Percentiles rank a stretch among this genome's conserved stretches.
Evolutionary conservation across 1,284 basidiomycete genomes (phyloP).

Genomic region (Cryptococcus sp.): DNA sequence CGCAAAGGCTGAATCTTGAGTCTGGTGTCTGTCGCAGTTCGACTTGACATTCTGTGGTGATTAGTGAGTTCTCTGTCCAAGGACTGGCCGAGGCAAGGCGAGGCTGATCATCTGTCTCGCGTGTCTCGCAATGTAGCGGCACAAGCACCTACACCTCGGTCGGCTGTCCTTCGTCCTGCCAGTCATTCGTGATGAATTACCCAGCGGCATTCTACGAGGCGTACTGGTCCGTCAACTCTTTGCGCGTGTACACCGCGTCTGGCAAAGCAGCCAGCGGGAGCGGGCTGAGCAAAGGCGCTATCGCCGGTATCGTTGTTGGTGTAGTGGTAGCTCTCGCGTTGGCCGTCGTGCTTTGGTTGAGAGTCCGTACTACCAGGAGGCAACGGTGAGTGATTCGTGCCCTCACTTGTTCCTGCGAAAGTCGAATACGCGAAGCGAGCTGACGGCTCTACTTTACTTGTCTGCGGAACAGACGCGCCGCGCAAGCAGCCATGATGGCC

Average conservation of each 20-base stretch:
- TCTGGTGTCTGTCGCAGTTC: conserved; percentile 18
- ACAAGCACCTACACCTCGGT: conserved; percentile 32
- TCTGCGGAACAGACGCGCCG: background rate
- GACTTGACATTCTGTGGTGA: conserved; percentile 51
- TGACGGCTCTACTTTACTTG: no score
- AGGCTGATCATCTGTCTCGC: background rate
- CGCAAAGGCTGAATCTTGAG: no score
- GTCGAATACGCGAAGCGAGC: no score
- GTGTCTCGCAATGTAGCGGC: conserved; percentile 16
- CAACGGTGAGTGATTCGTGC: conserved; percentile 7
- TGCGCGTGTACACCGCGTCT: conserved; percentile 59
- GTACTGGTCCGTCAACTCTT: conserved; percentile 65
- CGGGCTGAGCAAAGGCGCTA: conserved; percentile 25
- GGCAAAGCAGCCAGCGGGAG: conserved; percentile 25
- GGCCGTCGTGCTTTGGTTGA: conserved; percentile 16
- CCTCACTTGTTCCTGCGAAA: conserved; percentile 5
- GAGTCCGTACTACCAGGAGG: conserved; percentile 8
- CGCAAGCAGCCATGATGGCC: background rate
- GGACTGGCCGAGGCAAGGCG: background rate
- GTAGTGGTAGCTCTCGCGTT: conserved; percentile 17
- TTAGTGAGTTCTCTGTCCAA: conserved; percentile 29
- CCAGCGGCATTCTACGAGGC: conserved; percentile 61
- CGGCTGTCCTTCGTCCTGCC: conserved; percentile 41
- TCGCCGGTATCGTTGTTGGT: conserved; percentile 39
- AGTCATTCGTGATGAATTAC: conserved; percentile 58